Evolutionary conservation across 2,329 filamentous ascomycete species (phyloP).

Genomic region (Hypoxylon sp.): DNA sequence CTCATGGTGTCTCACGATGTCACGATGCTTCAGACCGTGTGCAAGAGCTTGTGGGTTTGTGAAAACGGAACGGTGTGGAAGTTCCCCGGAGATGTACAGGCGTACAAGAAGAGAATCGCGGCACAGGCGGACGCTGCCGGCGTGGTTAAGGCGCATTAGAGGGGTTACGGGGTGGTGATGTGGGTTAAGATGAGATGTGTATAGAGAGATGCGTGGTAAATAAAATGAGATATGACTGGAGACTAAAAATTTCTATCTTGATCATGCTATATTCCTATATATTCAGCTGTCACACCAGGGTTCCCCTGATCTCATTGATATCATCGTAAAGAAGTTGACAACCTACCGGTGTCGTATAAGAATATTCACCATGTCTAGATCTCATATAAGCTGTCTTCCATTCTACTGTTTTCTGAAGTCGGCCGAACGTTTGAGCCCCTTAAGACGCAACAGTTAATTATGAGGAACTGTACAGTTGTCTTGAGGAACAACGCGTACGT

Average conservation of each 20-base stretch:
- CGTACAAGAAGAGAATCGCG: slow-evolving; percentile 96
- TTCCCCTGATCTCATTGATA: no score
- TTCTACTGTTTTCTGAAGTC: no score
- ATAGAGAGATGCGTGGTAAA: not conserved
- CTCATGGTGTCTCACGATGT: slow-evolving; percentile 99
- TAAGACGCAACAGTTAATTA: no score
- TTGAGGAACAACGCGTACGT: no score
- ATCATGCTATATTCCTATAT: not conserved
- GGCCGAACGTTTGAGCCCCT: no score
- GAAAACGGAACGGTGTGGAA: slow-evolving; percentile 95
- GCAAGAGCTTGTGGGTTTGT: slow-evolving; percentile 95
- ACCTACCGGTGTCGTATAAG: no score
- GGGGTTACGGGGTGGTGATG: not conserved
- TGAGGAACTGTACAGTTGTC: no score
- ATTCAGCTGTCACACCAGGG: no score
- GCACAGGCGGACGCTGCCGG: slow-evolving; percentile 90
- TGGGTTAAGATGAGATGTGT: not conserved
- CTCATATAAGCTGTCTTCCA: no score
- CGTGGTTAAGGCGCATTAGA: slow-evolving; percentile 78
- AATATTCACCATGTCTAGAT: no score
- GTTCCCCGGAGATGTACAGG: slow-evolving; percentile 94
- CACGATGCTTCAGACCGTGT: slow-evolving; percentile 97
- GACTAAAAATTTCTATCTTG: not conserved
- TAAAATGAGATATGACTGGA: not conserved
- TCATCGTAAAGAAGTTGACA: no score